These are phyloP conservation scores for Ehretia macrophylla DNA, from an alignment of 257 asterid genomes.

Conservation along the genomic window DNA sequence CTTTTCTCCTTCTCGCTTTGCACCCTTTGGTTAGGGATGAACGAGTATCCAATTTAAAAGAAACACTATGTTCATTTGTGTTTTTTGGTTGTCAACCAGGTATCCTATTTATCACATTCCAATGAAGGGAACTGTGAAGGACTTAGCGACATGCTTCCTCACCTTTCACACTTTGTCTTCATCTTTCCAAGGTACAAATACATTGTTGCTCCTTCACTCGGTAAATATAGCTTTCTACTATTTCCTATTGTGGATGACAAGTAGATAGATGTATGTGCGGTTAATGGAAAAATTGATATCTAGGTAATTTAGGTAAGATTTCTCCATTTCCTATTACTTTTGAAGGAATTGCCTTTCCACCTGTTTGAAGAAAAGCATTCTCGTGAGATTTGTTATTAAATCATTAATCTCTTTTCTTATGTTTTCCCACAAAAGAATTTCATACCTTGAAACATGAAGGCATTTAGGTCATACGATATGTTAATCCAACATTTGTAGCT, in stretches of 20 bases:
- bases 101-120: conserved; percentile 86
- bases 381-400: background rate
- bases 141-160: conserved; percentile 67
- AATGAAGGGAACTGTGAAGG: conserved; percentile 45
- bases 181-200: conserved; percentile 62
- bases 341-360: no score
- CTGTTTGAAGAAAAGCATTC: no score
- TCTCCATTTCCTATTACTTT: no score
- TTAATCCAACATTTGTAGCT: no score
- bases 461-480: no score
- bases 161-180: conserved; percentile 83
- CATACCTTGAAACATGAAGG: no score
- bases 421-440: no score
- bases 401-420: background rate
- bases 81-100: conserved; percentile 31
- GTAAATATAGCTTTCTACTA: no score
- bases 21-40: no score
- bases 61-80: background rate
- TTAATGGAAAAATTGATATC: background rate
- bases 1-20: no score
- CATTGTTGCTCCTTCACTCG: no score
- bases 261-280: no score
- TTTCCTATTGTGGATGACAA: background rate
- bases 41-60: conserved; percentile 39
- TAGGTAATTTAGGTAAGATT: background rate